Base-by-base conservation (phyloP, 306 rosid species). In the Prunus mongolica region DNA sequence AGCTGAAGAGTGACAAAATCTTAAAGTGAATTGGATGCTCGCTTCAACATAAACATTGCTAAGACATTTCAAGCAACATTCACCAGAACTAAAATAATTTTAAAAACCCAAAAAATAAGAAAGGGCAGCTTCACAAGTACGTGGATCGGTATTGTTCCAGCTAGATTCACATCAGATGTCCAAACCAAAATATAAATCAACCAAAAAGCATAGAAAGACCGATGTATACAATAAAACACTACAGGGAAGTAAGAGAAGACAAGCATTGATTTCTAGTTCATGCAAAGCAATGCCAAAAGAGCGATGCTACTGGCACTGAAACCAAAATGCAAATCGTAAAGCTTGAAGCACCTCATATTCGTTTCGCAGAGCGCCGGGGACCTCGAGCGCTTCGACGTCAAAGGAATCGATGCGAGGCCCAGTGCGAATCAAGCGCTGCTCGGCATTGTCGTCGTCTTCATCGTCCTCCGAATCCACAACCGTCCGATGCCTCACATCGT, bases 371-470 rank as follows among this genome's bases (percentile, higher is more conserved):
- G 91, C 93, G 27, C 96, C 94, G 14, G 93, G 98, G 73, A 96
- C 90, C 79, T 96, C 99, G 30, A 96, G 98, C 57, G 99, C 99
- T 79, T 96, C 99, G 16, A 92, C 99, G 74, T 96, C 99, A 77
- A 96, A 96, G 8, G 99, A 96, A 81, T 96, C 98, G 62, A 92
- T 81, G 46, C 96, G 90, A 0, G 98, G 99, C 46, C 98, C 99
- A 64, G 99, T 96, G 34, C 99, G 93, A 80, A 96, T 86, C 82
- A 96, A 81, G 60, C 83, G 88, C 78, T 91, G 97, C 73, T 91
- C 99, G 1, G 81, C 96, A 87, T 83, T 86, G 49, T 96, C 91
- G 5, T 87, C 99, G 20, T 86, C 89, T 19, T 86, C 89, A 1
- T 92, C 97, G 1, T 92, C 97, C 61, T 92, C 97, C 5, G 99